Conservation (phyloP, 2,329 filamentous ascomycete genomes). For the Parastagonospora nodorum region DNA sequence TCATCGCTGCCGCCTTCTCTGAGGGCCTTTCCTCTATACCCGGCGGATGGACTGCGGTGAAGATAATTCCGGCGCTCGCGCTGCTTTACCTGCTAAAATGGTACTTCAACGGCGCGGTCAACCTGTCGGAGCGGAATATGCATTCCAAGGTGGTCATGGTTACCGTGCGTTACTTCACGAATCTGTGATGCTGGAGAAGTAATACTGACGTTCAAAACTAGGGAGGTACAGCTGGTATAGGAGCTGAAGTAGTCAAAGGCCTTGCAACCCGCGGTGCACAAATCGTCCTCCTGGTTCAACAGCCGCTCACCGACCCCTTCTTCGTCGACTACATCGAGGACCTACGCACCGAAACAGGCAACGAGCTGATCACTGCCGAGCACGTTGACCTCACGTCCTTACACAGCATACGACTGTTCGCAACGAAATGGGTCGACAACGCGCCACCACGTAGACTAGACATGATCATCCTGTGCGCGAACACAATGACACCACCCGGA, state of each 20-base stretch:
- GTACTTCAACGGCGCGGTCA: slow-evolving; percentile 77
- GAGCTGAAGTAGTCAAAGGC: slow-evolving; percentile 73
- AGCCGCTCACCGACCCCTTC: slow-evolving; percentile 81
- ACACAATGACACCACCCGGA: slow-evolving; percentile 73
- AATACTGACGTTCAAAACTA: slow-evolving; percentile 39
- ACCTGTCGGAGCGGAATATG: slow-evolving; percentile 79
- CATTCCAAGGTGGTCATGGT: slow-evolving; percentile 93
- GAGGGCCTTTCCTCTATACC: slow-evolving; percentile 62
- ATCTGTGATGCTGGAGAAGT: background rate
- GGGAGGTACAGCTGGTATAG: slow-evolving; percentile 92
- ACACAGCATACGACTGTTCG: slow-evolving; percentile 90
- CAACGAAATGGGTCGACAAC: slow-evolving; percentile 98
- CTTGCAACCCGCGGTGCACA: slow-evolving; percentile 86
- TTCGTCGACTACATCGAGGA: slow-evolving; percentile 92
- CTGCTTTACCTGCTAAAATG: slow-evolving; percentile 67
- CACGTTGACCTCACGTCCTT: slow-evolving; percentile 88
- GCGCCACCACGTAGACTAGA: slow-evolving; percentile 85
- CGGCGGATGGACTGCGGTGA: slow-evolving; percentile 58
- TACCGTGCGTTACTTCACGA: slow-evolving; percentile 62
- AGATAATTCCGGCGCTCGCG: slow-evolving; percentile 57
- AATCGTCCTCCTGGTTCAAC: slow-evolving; percentile 84
- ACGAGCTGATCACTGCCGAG: slow-evolving; percentile 92
- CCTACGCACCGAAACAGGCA: slow-evolving; percentile 74
- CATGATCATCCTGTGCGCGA: slow-evolving; percentile 87
- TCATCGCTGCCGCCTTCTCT: slow-evolving; percentile 59